phyloP scores from a whole-genome alignment of 169 alveolate genomes.

The Babesia bigemina region DNA sequence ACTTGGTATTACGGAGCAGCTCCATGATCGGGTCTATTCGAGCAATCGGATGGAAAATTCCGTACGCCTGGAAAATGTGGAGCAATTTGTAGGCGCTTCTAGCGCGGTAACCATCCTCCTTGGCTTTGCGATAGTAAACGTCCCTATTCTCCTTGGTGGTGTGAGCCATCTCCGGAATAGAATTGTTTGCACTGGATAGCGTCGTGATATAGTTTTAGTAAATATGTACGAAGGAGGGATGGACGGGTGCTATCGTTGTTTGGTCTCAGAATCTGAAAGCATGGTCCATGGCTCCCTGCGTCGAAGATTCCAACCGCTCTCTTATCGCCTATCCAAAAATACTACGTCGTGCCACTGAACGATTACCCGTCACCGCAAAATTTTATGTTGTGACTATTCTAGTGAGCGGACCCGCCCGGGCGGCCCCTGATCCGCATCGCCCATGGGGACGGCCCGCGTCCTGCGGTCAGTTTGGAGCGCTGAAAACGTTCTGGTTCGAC shows the following conservation, averaged over 20 bases:
- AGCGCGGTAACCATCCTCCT: slow-evolving; percentile 96
- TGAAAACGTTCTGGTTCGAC: slow-evolving; percentile 50
- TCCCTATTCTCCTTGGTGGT: slow-evolving; percentile 92
- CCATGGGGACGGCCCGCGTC: slow-evolving; percentile 17
- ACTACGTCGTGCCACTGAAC: too few species aligned
- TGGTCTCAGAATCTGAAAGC: neutral
- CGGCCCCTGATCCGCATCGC: neutral
- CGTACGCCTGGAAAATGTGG: slow-evolving; percentile 92
- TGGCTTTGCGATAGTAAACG: slow-evolving; percentile 95
- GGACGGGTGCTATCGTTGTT: neutral
- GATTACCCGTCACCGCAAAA: too few species aligned
- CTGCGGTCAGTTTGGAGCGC: slow-evolving; percentile 26
- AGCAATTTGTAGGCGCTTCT: slow-evolving; percentile 95
- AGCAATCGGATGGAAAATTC: slow-evolving; percentile 72
- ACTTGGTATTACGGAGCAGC: slow-evolving; percentile 30
- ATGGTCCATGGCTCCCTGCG: neutral
- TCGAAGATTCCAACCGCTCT: neutral
- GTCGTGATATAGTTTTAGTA: neutral
- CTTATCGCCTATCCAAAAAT: neutral
- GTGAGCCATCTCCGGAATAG: slow-evolving; percentile 83
- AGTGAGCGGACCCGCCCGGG: neutral
- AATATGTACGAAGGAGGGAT: neutral
- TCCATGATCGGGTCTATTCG: slow-evolving; percentile 21
- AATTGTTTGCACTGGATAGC: neutral
- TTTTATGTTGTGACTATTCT: too few species aligned